phyloP scores from a whole-genome alignment of 164 flowering plant species.

The Stephania cephalantha region DNA sequence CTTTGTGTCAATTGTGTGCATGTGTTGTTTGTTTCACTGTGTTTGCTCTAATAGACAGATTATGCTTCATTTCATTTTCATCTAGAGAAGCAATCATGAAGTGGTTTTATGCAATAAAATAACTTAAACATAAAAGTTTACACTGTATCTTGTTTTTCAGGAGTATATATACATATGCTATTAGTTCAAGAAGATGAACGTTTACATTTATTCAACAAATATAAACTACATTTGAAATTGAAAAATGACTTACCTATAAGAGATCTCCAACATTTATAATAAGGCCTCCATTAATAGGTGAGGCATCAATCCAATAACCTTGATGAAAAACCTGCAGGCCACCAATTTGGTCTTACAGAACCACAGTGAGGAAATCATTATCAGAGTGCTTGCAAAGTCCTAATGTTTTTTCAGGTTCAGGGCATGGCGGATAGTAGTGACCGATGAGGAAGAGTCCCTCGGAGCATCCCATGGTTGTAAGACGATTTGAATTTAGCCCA shows the following conservation, averaged over 20 bases:
- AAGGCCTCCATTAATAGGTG: constrained; percentile 21
- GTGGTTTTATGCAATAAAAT: no score
- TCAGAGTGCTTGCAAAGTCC: constrained; percentile 28
- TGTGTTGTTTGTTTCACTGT: no score
- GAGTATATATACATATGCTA: no score
- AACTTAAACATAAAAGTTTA: no score
- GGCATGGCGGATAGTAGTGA: constrained; percentile 28
- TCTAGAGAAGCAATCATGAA: no score
- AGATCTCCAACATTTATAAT: constrained; percentile 22
- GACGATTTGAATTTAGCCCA: no score
- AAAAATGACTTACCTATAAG: constrained; percentile 11
- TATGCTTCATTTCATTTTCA: no score
- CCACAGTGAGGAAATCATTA: constrained; percentile 19
- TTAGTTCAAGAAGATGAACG: background rate
- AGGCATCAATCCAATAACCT: constrained; percentile 23
- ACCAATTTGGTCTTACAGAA: constrained; percentile 23
- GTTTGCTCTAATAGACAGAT: no score
- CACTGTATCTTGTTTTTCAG: no score
- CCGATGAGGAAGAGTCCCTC: background rate
- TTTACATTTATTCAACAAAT: background rate
- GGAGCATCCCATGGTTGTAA: no score
- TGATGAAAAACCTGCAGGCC: constrained; percentile 25
- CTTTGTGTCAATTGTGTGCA: no score
- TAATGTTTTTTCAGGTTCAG: constrained; percentile 22
- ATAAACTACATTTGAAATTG: background rate